Conservation (phyloP, 225 moss, liverwort and hornwort genomes). For the Physcomitrium patens region DNA sequence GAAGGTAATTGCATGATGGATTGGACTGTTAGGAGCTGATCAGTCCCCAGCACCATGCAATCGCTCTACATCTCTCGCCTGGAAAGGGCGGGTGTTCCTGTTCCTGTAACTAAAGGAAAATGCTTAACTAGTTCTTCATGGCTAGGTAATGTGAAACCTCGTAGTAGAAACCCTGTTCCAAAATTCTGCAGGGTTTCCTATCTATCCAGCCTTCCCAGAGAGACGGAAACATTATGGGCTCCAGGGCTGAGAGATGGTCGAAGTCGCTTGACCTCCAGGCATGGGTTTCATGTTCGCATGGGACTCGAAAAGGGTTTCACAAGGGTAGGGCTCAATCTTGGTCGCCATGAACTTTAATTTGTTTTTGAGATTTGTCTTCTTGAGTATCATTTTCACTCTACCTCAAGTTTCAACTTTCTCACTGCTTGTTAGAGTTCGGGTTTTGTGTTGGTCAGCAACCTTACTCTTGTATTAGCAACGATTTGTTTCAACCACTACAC, state of each 20-base stretch:
- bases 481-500: neutral
- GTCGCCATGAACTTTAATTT: neutral
- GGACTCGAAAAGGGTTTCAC: neutral
- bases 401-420: neutral
- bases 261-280: neutral
- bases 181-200: neutral
- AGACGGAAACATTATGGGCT: neutral
- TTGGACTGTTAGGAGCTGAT: neutral
- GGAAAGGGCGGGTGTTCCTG: neutral
- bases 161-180: neutral
- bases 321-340: neutral
- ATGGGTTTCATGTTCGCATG: conserved; percentile 8
- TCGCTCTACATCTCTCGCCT: conserved; percentile 11
- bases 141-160: neutral
- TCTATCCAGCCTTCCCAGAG: neutral
- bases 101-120: neutral
- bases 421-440: neutral
- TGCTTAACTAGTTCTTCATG: neutral
- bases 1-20: neutral
- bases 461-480: neutral
- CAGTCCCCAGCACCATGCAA: conserved; percentile 20
- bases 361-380: neutral
- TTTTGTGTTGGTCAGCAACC: neutral
- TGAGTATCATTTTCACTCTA: neutral
- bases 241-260: conserved; percentile 4